Evolutionary conservation across 2,329 filamentous ascomycete species (phyloP), one percentile per base, ranked within the genome.

Genomic region (Aureobasidium zeae): DNA sequence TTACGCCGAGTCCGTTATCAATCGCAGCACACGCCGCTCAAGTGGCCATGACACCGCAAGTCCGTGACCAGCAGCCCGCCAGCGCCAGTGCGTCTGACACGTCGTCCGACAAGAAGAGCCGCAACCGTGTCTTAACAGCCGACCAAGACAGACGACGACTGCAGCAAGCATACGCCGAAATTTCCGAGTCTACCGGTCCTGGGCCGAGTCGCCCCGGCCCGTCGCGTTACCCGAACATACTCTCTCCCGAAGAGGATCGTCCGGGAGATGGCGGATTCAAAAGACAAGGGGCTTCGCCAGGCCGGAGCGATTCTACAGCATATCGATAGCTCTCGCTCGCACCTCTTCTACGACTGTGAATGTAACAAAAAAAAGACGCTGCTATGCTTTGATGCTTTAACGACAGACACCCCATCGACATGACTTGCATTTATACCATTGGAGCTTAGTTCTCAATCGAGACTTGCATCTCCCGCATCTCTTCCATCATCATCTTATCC

Each of bases 31-130:
- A 43, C 5, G 39, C 39, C 21, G 39, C 39, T 13, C 39, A 43
- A 28, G 30, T 17, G 15, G 39, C 39, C 19, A 43, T 43, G 39
- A 20, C 31, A 6, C 39, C 39, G 30, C 39, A 34, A 13, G 8
- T 21, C 12, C 33, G 34, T 26, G 44, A 45, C 8, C 26, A 21
- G 10, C 26, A 21, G 10, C 44, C 33, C n/a, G 10, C 10, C 21
- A 32, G 44, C 10, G 44, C 33, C 26, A 35, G 22, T 17, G 44
- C 7, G 11, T 55, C 55, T 7, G 55, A 55, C 30, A 55, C 55
- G 4, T 59, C 57, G 2, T 58, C 58, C 8, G 55, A 57, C 26
- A 60, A 56, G 44, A 49, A 55, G 35, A 52, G 54, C 19, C 53
- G 55, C 35, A 55, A 52, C 12, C 49, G 56, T 36, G 56, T 55